A percentile compares a stretch with the other conserved stretches of the same genome.
Evolutionary conservation across 345 rosid species (phyloP).

Genomic region (Lepidium didymum): DNA sequence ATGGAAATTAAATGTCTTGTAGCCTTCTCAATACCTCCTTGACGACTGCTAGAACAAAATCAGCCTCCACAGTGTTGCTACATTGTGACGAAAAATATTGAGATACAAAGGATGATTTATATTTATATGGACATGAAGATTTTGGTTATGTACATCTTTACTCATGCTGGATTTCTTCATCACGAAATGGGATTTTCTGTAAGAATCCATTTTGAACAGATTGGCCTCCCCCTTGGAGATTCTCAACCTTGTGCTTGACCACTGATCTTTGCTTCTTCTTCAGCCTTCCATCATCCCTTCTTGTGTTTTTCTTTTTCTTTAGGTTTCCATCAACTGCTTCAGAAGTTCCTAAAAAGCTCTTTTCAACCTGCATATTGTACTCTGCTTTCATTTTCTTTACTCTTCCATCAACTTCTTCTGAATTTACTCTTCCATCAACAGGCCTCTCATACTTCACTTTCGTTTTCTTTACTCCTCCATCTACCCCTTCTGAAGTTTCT

Average conservation of each 20-base stretch:
- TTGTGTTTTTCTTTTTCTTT: neutral
- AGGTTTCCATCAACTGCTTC: neutral
- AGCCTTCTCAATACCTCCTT: neutral
- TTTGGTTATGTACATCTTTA: neutral
- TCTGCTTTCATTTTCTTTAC: no score
- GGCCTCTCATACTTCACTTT: no score
- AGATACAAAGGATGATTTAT: no score
- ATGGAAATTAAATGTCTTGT: no score
- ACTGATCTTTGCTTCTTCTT: neutral
- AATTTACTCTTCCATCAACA: no score
- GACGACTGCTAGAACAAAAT: neutral
- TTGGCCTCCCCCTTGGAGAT: neutral
- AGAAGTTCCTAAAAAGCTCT: neutral
- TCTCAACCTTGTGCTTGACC: neutral
- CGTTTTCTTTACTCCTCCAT: neutral
- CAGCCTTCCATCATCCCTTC: neutral
- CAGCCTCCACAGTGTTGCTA: neutral
- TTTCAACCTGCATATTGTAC: neutral
- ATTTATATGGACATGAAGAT: no score
- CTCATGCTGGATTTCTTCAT: neutral
- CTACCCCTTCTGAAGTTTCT: neutral
- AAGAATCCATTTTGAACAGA: neutral
- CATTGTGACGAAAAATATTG: neutral
- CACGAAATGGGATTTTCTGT: neutral
- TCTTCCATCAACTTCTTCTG: no score